Percentiles rank a stretch among this genome's conserved stretches.
Conservation (phyloP, 2,329 filamentous ascomycete genomes). For the Fusarium continuum region DNA sequence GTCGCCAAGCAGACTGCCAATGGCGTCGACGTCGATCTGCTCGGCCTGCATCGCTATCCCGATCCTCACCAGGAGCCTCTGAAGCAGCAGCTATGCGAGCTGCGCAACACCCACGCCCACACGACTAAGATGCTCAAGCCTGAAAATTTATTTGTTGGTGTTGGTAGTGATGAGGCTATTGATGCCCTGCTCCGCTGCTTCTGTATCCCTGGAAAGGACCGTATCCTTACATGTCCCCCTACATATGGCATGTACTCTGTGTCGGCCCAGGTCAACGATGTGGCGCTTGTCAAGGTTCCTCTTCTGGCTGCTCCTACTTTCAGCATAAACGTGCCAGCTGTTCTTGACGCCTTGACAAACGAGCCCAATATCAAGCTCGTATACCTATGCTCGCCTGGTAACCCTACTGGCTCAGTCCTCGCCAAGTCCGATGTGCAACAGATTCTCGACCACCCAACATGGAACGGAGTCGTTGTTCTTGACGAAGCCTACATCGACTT, state of each 20-base stretch:
- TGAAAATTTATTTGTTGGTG: conserved; percentile 90
- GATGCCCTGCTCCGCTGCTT: conserved; percentile 94
- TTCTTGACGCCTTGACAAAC: conserved; percentile 70
- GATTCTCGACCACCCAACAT: conserved; percentile 85
- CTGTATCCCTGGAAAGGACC: conserved; percentile 85
- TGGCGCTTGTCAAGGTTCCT: conserved; percentile 86
- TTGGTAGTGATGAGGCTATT: conserved; percentile 96
- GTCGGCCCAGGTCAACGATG: conserved; percentile 92
- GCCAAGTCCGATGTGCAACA: conserved; percentile 76
- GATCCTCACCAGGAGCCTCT: conserved; percentile 92
- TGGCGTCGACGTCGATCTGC: conserved; percentile 69
- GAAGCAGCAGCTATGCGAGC: conserved; percentile 84
- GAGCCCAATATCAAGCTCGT: conserved; percentile 79
- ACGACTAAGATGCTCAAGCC: conserved; percentile 77
- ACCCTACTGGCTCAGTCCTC: conserved; percentile 86
- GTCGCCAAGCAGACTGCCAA: conserved; percentile 50
- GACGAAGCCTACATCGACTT: conserved; percentile 99
- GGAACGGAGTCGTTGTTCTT: conserved; percentile 93
- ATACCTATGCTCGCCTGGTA: conserved; percentile 94
- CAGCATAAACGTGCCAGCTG: conserved; percentile 73
- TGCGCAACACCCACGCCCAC: conserved; percentile 87
- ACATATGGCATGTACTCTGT: conserved; percentile 99
- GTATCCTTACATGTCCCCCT: conserved; percentile 92
- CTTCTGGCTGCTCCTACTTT: conserved; percentile 78
- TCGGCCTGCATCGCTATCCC: conserved; percentile 91